phyloP scores from a whole-genome alignment of 2,329 filamentous ascomycete genomes.

The Pseudocercospora fijiensis region DNA sequence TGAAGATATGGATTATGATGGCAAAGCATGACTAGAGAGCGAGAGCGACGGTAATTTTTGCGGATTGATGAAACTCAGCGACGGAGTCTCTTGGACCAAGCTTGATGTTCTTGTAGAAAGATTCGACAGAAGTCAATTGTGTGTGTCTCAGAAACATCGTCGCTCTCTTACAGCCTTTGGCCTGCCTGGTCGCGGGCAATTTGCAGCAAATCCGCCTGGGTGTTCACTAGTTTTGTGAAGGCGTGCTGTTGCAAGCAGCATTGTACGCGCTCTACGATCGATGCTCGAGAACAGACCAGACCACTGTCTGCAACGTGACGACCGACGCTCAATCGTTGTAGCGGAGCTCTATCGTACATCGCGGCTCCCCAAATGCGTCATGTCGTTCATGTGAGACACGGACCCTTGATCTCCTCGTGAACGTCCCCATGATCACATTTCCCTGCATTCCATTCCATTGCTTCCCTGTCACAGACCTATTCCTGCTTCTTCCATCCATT shows the following conservation, averaged over 20 bases:
- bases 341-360: too few relatives aligned
- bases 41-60: background rate
- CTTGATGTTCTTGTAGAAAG: conserved; percentile 1
- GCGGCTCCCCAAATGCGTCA: too few relatives aligned
- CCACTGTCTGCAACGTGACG: too few relatives aligned
- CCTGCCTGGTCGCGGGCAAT: too few relatives aligned
- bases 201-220: too few relatives aligned
- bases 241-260: too few relatives aligned
- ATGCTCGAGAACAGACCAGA: too few relatives aligned
- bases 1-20: background rate
- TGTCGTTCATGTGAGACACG: background rate
- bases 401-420: conserved; percentile 1
- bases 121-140: background rate
- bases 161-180: background rate
- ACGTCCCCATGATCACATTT: background rate
- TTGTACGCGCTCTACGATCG: too few relatives aligned
- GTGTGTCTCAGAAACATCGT: background rate
- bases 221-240: too few relatives aligned
- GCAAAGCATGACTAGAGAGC: conserved; percentile 3
- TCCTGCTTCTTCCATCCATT: background rate
- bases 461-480: background rate
- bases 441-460: background rate
- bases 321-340: too few relatives aligned
- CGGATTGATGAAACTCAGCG: background rate
- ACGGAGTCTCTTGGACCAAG: background rate